Evolutionary conservation across 1,284 basidiomycete genomes (phyloP), one percentile per base, ranked within the genome.

Genomic region (Rhodotorula sp.): DNA sequence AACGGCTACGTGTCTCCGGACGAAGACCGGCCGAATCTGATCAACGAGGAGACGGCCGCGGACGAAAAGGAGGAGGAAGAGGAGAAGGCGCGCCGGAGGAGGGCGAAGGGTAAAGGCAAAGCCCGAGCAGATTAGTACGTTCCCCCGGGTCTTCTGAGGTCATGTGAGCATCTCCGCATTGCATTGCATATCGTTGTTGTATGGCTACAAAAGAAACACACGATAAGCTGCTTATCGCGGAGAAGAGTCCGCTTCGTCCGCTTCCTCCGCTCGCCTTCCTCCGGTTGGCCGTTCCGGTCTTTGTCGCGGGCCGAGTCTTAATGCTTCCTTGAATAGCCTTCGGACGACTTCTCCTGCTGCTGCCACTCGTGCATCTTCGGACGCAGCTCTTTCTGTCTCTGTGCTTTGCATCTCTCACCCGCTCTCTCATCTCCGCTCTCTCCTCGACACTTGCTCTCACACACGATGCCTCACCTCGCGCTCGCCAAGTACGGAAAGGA

Each of bases 401-500:
- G 39, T 43, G 12, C 39, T 43, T 14, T 14, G 39, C 10, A 10
- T 43, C 39, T 43, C 39, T 43, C 39, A 10, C 39, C 39, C 39
- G 39, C 39, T 43, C 39, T 34, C 39, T 43, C 39, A 14, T 43
- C 39, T 43, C 39, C 39, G 39, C 39, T 43, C 1, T 43, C 39
- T 43, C 10, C 0, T 43, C 39, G 39, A 7, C 34, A 6, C 39
- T 14, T 43, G 31, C 6, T 58, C 34, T 3, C 34, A 29, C 58
- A 3, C 52, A n/a, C 10, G 7, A 71, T 73, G 71, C 58, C 61
- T 18, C 59, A 66, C 48, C 71, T 75, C 65, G 54, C 65, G 16
- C 58, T 62, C 43, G 74, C 74, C 20, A 66, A 68, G 61, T 73
- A 93, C 79, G 93, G 93, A 47, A 96, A 96, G 83, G 90, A 92